phyloP scores from a whole-genome alignment of 2,329 filamentous ascomycete species.

The Macrophomina pseudophaseolina region DNA sequence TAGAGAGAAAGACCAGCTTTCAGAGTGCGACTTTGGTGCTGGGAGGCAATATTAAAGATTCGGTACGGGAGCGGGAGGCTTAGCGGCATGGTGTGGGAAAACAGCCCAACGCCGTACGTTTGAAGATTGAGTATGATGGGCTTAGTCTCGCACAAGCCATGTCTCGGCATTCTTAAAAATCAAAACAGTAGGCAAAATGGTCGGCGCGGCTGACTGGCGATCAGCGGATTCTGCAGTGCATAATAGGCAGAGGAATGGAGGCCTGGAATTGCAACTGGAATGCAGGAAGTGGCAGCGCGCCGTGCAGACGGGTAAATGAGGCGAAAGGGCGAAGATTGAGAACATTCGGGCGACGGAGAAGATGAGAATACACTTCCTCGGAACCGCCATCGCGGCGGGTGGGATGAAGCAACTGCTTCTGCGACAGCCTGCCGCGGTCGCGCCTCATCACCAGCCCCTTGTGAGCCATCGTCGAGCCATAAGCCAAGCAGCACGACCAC shows the following conservation, averaged over 20 bases:
- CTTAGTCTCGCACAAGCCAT: not conserved
- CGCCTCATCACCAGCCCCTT: not conserved
- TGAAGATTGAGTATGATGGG: not conserved
- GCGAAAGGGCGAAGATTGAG: not conserved
- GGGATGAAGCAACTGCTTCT: not conserved
- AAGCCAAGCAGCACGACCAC: not conserved
- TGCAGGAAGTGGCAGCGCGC: not conserved
- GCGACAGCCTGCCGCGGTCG: not conserved
- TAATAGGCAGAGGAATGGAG: constrained; percentile 7
- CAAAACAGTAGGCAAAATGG: not conserved
- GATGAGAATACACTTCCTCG: too few species aligned
- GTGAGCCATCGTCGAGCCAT: not conserved
- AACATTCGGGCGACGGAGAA: not conserved
- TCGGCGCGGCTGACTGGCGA: not conserved
- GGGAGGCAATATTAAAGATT: not conserved
- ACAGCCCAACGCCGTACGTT: not conserved
- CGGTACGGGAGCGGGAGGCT: not conserved
- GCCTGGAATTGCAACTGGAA: not conserved
- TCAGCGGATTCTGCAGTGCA: not conserved
- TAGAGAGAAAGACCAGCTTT: not conserved
- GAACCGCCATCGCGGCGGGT: not conserved
- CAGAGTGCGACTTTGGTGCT: not conserved
- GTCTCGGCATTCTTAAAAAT: not conserved
- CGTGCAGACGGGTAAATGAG: not conserved
- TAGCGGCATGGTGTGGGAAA: not conserved